Base-by-base conservation (phyloP, 1,284 basidiomycete genomes). In the Golubevia sp. region DNA sequence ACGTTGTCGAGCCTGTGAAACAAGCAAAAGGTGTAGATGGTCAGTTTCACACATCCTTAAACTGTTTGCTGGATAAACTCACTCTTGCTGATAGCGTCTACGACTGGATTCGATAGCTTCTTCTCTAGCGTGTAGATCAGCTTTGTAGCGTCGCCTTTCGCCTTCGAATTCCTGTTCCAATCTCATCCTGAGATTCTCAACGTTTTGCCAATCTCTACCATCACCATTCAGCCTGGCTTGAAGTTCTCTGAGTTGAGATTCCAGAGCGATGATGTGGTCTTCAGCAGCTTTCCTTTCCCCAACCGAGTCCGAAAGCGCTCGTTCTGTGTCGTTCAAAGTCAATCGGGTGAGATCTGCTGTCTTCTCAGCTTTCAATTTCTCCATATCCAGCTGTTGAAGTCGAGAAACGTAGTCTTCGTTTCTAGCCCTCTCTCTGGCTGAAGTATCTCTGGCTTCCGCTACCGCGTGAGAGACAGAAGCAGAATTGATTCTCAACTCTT, bases 81-180 rank as follows among this genome's bases (percentile, higher is more conserved):
- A 55, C 34, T 71, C 70, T 24, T 64, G 68, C 30, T 70, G 67
- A 64, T 59, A 71, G 18, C 67, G 49, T 86, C 92, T 91, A 64
- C 91, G 88, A 0, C 90, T 92, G 78, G 91, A 90, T 71, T 92
- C 90, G 50, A 89, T 87, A 13, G 89, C 86, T 76, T 91, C 91
- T 79, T 92, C 91, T 13, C 91, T 88, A 64, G 92, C 91, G 11
- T 88, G 86, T 25, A 92, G 86, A 68, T 92, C 91, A 72, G 92
- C 90, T 76, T 89, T 88, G 76, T 92, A 89, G 63, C 89, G 89
- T 67, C 90, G 88, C 64, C 90, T 88, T 81, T 91, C 90, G 67
- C 91, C 90, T 68, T 92, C 90, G 77, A 92, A 86, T 76, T 90
- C 90, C 66, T 90, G 90, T 0, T 88, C 86, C 23, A 92, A 85